These are phyloP conservation scores for Amphibolis antarctica DNA, from an alignment of 106 monocot species.

Conservation along the genomic window DNA sequence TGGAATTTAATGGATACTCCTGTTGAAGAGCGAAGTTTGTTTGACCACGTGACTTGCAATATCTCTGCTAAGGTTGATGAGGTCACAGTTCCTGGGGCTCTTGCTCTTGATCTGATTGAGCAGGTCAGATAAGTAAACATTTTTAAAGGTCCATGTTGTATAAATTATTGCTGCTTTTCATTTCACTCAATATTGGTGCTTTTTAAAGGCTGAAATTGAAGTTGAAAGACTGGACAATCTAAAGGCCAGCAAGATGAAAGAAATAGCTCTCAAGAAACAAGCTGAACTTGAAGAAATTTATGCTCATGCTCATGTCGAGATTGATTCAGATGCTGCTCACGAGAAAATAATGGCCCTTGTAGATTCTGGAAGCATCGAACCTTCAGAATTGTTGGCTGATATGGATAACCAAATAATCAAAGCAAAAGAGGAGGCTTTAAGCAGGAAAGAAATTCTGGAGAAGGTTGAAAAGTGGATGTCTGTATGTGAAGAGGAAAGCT, in stretches of 20 bases:
- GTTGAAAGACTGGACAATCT: slow-evolving; percentile 79
- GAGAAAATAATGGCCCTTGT: slow-evolving; percentile 64
- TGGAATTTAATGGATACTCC: slow-evolving; percentile 96
- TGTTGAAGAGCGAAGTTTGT: slow-evolving; percentile 45
- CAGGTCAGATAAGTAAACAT: slow-evolving; percentile 30
- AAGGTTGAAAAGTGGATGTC: slow-evolving; percentile 84
- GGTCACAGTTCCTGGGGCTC: slow-evolving; percentile 58
- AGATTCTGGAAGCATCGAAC: slow-evolving; percentile 65
- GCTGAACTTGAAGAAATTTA: slow-evolving; percentile 78
- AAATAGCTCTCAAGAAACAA: slow-evolving; percentile 84
- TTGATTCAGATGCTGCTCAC: slow-evolving; percentile 39
- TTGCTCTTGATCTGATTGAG: slow-evolving; percentile 71
- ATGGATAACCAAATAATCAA: slow-evolving; percentile 67
- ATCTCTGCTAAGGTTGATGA: slow-evolving; percentile 54
- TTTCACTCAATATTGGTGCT: not conserved
- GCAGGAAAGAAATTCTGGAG: slow-evolving; percentile 78
- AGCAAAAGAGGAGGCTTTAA: slow-evolving; percentile 64
- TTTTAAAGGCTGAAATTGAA: slow-evolving; percentile 65
- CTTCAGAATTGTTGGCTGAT: slow-evolving; percentile 61
- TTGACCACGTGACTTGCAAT: slow-evolving; percentile 77
- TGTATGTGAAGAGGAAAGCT: slow-evolving; percentile 91
- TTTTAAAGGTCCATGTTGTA: not conserved
- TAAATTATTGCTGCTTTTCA: not conserved
- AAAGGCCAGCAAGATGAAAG: slow-evolving; percentile 83
- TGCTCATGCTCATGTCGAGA: slow-evolving; percentile 57